These are phyloP conservation scores for Mortierella antarctica DNA, from an alignment of 192 early-diverging fungal genomes.

Conservation along the genomic window DNA sequence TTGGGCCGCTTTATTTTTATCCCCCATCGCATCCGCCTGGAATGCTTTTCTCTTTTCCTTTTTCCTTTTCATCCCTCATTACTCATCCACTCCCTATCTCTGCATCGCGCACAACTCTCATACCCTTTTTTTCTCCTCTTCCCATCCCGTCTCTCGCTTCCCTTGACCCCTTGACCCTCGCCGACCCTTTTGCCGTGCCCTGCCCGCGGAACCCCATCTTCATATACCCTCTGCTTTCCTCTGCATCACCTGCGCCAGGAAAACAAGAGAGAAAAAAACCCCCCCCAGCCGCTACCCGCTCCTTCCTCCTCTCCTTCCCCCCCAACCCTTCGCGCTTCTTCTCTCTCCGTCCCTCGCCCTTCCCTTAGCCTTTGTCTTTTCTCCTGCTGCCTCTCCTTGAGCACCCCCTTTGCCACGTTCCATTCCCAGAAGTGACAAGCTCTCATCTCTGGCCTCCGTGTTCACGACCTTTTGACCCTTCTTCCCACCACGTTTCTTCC, in stretches of 20 bases:
- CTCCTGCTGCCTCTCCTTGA: background rate
- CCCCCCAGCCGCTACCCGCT: background rate
- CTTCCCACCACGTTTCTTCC: no score
- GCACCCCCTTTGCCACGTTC: slow-evolving; percentile 20
- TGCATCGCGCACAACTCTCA: background rate
- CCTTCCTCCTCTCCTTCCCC: background rate
- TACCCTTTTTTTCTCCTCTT: background rate
- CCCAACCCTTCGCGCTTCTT: background rate
- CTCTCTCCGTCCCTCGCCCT: slow-evolving; percentile 1
- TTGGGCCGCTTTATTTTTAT: background rate
- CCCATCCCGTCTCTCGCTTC: background rate
- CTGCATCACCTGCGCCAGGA: background rate
- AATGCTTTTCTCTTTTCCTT: background rate
- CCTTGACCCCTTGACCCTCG: background rate
- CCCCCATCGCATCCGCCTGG: background rate
- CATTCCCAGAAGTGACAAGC: slow-evolving; percentile 3
- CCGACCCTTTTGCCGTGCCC: no score
- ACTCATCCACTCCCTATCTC: background rate
- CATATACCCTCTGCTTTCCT: background rate
- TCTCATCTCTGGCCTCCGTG: background rate
- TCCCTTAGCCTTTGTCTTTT: background rate
- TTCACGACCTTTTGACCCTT: no score
- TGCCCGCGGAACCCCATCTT: background rate
- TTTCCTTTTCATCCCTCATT: background rate
- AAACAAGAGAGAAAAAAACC: background rate